Conservation (phyloP, 805 yeast species). For the Yarrowia hollandica region DNA sequence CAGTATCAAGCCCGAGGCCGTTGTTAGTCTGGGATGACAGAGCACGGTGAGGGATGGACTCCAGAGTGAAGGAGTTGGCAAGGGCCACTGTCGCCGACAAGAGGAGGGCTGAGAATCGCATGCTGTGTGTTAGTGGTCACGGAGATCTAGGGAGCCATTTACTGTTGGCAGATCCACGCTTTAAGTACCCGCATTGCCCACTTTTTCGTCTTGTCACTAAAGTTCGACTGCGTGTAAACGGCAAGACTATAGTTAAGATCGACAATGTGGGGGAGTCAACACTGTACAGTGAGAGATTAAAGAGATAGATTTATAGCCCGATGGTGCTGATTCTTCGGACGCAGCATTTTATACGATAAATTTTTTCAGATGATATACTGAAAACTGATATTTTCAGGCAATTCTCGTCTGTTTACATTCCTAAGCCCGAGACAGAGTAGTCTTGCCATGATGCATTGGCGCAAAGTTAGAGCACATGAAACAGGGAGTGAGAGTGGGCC, state of each 20-base stretch:
- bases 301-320: not conserved
- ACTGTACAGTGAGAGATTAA: not conserved
- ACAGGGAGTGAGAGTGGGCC: too few species aligned
- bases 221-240: too few species aligned
- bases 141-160: too few species aligned
- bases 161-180: not conserved
- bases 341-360: too few species aligned
- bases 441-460: not conserved
- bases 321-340: too few species aligned
- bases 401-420: not conserved
- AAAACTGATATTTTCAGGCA: too few species aligned
- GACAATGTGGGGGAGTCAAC: not conserved
- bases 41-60: not conserved
- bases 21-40: constrained; percentile 12
- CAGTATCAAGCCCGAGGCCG: constrained; percentile 66
- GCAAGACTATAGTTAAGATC: too few species aligned
- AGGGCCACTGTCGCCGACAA: constrained; percentile 9
- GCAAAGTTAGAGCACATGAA: constrained; percentile 11
- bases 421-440: not conserved
- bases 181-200: not conserved
- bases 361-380: too few species aligned
- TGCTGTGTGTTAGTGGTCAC: not conserved
- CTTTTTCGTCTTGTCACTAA: too few species aligned
- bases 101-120: not conserved
- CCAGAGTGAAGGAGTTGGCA: not conserved